A percentile compares a stretch with the other conserved stretches of the same genome.
Evolutionary conservation across 106 monocot species (phyloP).

Genomic region (Dendrobium nobile): DNA sequence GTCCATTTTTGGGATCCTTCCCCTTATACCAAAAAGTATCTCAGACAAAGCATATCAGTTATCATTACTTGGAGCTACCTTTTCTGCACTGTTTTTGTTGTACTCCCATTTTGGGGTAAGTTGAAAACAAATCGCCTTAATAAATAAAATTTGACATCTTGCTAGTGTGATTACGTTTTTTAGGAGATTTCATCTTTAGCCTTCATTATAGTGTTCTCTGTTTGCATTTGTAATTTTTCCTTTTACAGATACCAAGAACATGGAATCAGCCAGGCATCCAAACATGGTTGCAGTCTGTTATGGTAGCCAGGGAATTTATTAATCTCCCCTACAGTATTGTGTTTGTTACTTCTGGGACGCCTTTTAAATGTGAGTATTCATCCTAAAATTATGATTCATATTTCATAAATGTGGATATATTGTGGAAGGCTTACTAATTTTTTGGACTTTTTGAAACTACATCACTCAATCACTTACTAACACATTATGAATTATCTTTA

Average conservation of each 20-base stretch:
- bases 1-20: conserved; percentile 56
- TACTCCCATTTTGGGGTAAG: conserved; percentile 65
- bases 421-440: neutral
- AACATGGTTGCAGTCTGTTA: conserved; percentile 61
- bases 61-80: conserved; percentile 62
- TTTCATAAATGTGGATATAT: neutral
- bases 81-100: conserved; percentile 59
- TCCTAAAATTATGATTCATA: neutral
- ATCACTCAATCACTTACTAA: neutral
- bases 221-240: neutral
- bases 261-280: conserved; percentile 66
- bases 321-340: conserved; percentile 61
- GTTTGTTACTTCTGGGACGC: conserved; percentile 57
- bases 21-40: conserved; percentile 45
- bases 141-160: neutral
- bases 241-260: conserved; percentile 65
- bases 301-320: conserved; percentile 72
- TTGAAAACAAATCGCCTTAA: neutral
- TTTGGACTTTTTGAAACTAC: neutral
- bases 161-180: neutral
- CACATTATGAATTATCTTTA: neutral
- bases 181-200: neutral
- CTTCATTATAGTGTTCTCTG: neutral
- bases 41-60: conserved; percentile 51
- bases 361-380: conserved; percentile 59